These are phyloP conservation scores for Mycena rebaudengoi DNA, from an alignment of 768 basidiomycete genomes.

Conservation along the genomic window DNA sequence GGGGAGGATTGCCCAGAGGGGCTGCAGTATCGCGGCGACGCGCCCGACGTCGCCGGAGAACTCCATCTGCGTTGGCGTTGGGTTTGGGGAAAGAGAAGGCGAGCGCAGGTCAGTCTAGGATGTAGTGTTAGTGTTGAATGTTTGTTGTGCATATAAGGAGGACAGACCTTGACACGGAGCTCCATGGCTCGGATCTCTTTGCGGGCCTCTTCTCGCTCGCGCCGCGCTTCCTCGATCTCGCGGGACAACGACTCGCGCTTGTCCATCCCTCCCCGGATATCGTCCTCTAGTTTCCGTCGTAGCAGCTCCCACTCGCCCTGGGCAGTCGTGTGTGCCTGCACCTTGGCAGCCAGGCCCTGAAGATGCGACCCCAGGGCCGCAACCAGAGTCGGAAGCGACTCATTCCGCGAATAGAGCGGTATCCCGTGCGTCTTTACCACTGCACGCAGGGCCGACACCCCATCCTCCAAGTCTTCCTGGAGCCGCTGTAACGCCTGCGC, in stretches of 20 bases:
- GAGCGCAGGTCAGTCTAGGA: slow-evolving; percentile 28
- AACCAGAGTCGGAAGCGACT: slow-evolving; percentile 58
- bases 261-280: slow-evolving; percentile 54
- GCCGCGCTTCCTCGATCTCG: slow-evolving; percentile 63
- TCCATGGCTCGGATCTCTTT: slow-evolving; percentile 50
- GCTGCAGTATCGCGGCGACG: slow-evolving; percentile 68
- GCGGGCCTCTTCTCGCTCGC: slow-evolving; percentile 59
- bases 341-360: slow-evolving; percentile 52
- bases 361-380: slow-evolving; percentile 61
- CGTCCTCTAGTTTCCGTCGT: slow-evolving; percentile 58
- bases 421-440: slow-evolving; percentile 68
- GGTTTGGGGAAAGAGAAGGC: slow-evolving; percentile 18
- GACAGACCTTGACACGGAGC: slow-evolving; percentile 46
- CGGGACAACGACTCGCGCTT: slow-evolving; percentile 54
- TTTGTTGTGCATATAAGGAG: no score
- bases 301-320: slow-evolving; percentile 58
- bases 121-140: no score
- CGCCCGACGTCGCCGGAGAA: slow-evolving; percentile 55
- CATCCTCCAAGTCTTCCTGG: slow-evolving; percentile 60
- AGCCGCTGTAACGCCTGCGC: slow-evolving; percentile 45
- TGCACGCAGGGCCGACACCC: slow-evolving; percentile 53
- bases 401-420: slow-evolving; percentile 59
- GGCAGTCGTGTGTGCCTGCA: slow-evolving; percentile 51
- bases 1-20: slow-evolving; percentile 85
- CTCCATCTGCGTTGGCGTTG: no score